Conservation (phyloP, 345 rosid genomes). For the Populus deltoides region DNA sequence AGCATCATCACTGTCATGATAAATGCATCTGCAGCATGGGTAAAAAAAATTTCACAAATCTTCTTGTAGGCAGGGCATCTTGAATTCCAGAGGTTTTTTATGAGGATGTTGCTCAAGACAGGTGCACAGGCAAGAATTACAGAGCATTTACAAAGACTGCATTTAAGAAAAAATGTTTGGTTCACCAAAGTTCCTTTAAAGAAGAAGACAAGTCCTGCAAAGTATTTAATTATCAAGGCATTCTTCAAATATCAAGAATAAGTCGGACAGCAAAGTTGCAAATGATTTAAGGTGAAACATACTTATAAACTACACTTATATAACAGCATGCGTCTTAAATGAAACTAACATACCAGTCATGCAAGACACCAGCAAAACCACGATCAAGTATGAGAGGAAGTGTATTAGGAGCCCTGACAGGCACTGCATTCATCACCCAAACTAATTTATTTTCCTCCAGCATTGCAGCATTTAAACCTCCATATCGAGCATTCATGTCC, state of each 20-base stretch:
- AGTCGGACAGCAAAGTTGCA: neutral
- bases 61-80: neutral
- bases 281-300: neutral
- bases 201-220: neutral
- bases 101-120: neutral
- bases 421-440: slow-evolving; percentile 98
- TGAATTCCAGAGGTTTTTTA: neutral
- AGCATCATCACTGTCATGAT: neutral
- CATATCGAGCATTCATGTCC: slow-evolving; percentile 97
- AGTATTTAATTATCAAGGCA: neutral
- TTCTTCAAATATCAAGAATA: neutral
- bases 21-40: neutral
- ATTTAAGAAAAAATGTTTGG: neutral
- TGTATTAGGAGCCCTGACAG: slow-evolving; percentile 62
- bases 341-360: slow-evolving; percentile 65
- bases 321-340: neutral
- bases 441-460: slow-evolving; percentile 67
- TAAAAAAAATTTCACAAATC: neutral
- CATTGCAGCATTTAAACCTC: slow-evolving; percentile 76
- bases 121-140: neutral
- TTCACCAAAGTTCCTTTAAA: neutral
- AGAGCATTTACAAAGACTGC: neutral
- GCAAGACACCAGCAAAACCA: slow-evolving; percentile 89
- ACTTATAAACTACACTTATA: neutral
- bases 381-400: slow-evolving; percentile 86